Evolutionary conservation across 306 rosid species (phyloP), one percentile per base, ranked within the genome.

Genomic region (Calophaca sinica): DNA sequence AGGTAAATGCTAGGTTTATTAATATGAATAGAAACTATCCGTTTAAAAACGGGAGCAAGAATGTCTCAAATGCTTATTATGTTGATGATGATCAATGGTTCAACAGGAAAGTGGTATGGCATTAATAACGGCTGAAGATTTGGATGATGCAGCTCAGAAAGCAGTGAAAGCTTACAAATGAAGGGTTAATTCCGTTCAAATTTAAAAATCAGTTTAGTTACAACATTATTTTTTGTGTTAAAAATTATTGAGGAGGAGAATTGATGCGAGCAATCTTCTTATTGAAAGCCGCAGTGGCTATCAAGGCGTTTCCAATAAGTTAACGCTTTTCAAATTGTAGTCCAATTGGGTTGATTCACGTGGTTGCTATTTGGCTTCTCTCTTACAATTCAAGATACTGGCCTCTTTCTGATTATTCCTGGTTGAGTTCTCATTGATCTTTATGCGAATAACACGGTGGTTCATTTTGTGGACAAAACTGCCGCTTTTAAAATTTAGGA

Each of bases 141-240:
- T 96, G 82, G 99, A 92, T 57, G 99, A 92, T 82, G 99, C 99
- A 15, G 99, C 99, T 5, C 96, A 85, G 48, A 96, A 92, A 86
- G 99, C 96, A 49, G 98, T 92, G 52, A 86, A 92, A 78, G 76
- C 88, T 74, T 87, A 87, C 78, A 87, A 81, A 44, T 91, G 89
- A 89, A 66, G 84, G 68, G 71, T 48, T 44, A 51, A 68, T 48
- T 69, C 15, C 48, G 53, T 58, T 80, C 60, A 72, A 46, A 50
- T 72, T 79, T 61, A 11, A 48, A 49, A 70, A 44, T 64, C 62
- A 57, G 48, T 74, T 75, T 62, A 35, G 72, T 74, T 68, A 70
- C 76, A 55, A 29, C 66, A 59, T 71, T 62, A 82, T 79, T 70
- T 64, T 79, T 79, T 41, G 59, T 11, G 72, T 67, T 77, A 51